Percentiles rank a stretch among this genome's conserved stretches.
phyloP scores from a whole-genome alignment of 2,329 filamentous ascomycete species.

The Pseudocercospora pini-densiflorae region DNA sequence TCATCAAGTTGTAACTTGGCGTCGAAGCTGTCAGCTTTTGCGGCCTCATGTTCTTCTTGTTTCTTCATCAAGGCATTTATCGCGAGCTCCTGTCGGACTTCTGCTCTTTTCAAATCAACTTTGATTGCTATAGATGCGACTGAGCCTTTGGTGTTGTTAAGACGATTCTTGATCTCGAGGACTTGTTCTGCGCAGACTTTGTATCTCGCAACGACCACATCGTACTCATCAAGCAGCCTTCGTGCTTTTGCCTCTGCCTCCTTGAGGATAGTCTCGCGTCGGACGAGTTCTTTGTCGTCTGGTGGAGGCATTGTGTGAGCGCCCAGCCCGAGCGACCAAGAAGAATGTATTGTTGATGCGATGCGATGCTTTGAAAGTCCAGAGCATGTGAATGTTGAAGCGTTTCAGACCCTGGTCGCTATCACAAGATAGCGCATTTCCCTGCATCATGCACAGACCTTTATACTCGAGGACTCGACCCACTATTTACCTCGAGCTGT shows the following conservation, averaged over 20 bases:
- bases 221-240: neutral
- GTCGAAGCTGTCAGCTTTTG: neutral
- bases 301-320: neutral
- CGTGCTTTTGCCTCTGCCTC: neutral
- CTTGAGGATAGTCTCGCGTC: neutral
- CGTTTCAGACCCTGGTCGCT: neutral
- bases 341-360: neutral
- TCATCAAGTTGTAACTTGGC: neutral
- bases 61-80: neutral
- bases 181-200: neutral
- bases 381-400: neutral
- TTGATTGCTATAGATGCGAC: neutral
- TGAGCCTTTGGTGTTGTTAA: neutral
- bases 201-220: neutral
- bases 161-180: neutral
- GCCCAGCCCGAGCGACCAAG: neutral
- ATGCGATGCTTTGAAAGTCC: neutral
- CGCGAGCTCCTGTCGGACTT: neutral
- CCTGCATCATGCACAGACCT: neutral
- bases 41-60: neutral
- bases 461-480: neutral
- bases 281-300: neutral
- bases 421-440: neutral
- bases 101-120: neutral
- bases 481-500: neutral